phyloP scores from a whole-genome alignment of 371 early-diverging fungal species.

The Mortierella sp. region DNA sequence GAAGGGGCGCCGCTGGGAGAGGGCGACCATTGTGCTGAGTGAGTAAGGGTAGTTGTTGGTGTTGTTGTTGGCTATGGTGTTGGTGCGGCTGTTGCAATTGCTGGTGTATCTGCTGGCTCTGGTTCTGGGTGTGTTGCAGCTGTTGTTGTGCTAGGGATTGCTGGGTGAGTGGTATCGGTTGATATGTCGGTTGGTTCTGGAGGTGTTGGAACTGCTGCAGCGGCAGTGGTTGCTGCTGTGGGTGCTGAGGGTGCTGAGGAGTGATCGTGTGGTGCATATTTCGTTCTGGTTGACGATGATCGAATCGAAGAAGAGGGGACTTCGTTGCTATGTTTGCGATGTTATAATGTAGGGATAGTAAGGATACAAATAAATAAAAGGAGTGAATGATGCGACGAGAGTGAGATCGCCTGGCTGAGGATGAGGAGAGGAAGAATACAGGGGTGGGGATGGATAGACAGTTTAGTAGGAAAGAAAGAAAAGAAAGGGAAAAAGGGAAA shows the following conservation, averaged over 20 bases:
- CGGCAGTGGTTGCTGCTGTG: constrained; percentile 12
- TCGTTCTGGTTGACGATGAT: constrained; percentile 1
- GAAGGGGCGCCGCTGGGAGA: constrained; percentile 1
- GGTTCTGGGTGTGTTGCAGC: constrained; percentile 14
- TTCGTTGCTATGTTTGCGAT: not conserved
- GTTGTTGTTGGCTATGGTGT: not conserved
- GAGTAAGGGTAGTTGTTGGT: constrained; percentile 6
- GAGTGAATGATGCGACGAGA: too few relatives aligned
- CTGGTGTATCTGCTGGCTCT: constrained; percentile 25
- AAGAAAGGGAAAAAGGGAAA: not conserved
- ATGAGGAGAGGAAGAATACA: not conserved
- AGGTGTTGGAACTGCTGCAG: constrained; percentile 14
- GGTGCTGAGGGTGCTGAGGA: constrained; percentile 20
- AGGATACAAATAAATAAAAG: not conserved
- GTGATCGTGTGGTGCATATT: constrained; percentile 23
- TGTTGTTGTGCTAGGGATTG: constrained; percentile 25
- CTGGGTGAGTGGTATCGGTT: constrained; percentile 22
- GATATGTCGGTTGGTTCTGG: constrained; percentile 20
- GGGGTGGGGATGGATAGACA: not conserved
- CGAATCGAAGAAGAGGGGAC: not conserved
- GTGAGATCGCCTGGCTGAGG: not conserved
- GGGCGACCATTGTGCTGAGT: constrained; percentile 5
- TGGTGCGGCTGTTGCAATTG: constrained; percentile 16
- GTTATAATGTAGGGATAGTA: not conserved
- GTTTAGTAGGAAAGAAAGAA: not conserved